phyloP scores from a whole-genome alignment of 495 filamentous ascomycete genomes.

The Penicillium mononematosum region DNA sequence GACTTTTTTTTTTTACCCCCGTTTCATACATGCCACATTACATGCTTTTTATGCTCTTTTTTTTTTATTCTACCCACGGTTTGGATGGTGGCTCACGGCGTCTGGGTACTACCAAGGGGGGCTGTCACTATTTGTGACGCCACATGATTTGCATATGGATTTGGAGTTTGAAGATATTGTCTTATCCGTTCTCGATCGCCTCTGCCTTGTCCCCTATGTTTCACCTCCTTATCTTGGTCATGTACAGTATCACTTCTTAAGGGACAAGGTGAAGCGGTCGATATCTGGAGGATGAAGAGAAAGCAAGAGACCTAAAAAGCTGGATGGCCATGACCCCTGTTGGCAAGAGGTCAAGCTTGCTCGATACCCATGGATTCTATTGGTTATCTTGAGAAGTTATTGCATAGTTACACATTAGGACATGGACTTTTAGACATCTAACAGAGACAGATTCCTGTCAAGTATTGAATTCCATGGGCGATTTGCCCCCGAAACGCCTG shows the following conservation, averaged over 20 bases:
- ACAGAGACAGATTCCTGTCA: not conserved
- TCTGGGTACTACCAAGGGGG: slow-evolving; percentile 24
- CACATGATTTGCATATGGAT: slow-evolving; percentile 27
- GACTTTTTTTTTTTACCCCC: slow-evolving; percentile 9
- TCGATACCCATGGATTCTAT: slow-evolving; percentile 40
- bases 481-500: slow-evolving; percentile 13
- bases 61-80: slow-evolving; percentile 22
- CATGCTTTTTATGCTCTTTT: slow-evolving; percentile 10
- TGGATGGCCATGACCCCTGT: slow-evolving; percentile 17
- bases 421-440: not conserved
- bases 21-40: slow-evolving; percentile 15
- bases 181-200: slow-evolving; percentile 12
- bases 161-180: slow-evolving; percentile 29
- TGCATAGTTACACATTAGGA: not conserved
- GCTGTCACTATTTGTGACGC: slow-evolving; percentile 13
- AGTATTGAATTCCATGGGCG: slow-evolving; percentile 12
- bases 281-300: not conserved
- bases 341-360: slow-evolving; percentile 25
- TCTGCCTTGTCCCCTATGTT: slow-evolving; percentile 6
- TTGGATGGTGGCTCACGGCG: slow-evolving; percentile 27
- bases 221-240: slow-evolving; percentile 12
- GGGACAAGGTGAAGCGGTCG: slow-evolving; percentile 6
- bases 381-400: not conserved
- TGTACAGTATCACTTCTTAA: slow-evolving; percentile 25
- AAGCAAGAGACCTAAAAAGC: slow-evolving; percentile 8